Conservation (phyloP, 257 asterid genomes). For the Cruciata laevipes region DNA sequence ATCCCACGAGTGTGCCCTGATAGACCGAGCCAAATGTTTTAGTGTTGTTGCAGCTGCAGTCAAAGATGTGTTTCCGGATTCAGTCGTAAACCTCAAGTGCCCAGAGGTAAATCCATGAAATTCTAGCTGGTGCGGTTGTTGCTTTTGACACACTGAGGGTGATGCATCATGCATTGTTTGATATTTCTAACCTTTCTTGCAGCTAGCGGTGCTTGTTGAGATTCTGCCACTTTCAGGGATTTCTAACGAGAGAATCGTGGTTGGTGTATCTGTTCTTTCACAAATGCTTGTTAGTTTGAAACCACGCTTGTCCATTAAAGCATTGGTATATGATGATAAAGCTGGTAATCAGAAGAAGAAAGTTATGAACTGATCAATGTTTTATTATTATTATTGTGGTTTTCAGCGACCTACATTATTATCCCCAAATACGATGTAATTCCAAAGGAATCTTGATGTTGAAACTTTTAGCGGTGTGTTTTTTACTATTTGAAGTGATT, state of each 20-base stretch:
- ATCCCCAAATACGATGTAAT: too few relatives aligned
- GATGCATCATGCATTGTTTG: not conserved
- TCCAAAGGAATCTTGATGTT: too few relatives aligned
- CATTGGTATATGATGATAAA: conserved; percentile 29
- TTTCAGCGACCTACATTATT: too few relatives aligned
- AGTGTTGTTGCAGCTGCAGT: conserved; percentile 37
- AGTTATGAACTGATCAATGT: conserved; percentile 3
- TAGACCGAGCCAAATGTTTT: conserved; percentile 41
- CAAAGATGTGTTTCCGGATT: conserved; percentile 32
- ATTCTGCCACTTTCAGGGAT: conserved; percentile 38
- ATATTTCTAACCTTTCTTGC: conserved; percentile 16
- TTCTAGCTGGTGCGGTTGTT: not conserved
- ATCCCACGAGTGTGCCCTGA: conserved; percentile 16
- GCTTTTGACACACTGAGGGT: not conserved
- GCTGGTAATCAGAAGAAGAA: conserved; percentile 15
- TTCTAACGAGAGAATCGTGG: conserved; percentile 29
- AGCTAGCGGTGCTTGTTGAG: conserved; percentile 40
- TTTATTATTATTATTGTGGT: too few relatives aligned
- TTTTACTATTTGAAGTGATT: too few relatives aligned
- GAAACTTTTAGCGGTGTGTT: too few relatives aligned
- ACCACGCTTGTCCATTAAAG: conserved; percentile 34
- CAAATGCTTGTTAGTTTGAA: conserved; percentile 27
- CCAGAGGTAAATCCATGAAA: conserved; percentile 30
- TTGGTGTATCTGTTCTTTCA: conserved; percentile 43
- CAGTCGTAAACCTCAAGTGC: conserved; percentile 35